Conservation (phyloP, 257 asterid genomes). For the Solanum pinnatisectum region DNA sequence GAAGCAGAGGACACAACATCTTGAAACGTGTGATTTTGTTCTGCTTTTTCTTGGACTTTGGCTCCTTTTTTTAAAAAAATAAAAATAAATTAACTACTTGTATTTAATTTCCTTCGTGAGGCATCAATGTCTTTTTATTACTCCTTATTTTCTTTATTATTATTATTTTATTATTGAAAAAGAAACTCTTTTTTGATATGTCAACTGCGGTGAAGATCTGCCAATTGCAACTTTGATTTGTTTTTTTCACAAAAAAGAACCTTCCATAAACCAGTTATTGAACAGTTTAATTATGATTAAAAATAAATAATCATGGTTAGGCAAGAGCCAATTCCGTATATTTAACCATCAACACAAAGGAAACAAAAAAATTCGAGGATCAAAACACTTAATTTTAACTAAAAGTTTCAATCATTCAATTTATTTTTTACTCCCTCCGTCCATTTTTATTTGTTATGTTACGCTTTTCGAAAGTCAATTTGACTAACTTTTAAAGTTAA, state of each 20-base stretch:
- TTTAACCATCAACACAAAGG: background rate
- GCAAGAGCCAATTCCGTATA: background rate
- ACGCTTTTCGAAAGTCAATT: no score
- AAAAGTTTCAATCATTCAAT: no score
- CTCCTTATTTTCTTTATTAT: no score
- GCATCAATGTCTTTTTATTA: constrained; percentile 1
- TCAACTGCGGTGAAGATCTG: background rate
- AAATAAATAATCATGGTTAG: background rate
- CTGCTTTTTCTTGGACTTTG: constrained; percentile 10
- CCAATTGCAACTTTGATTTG: background rate
- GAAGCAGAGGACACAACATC: background rate
- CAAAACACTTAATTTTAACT: no score
- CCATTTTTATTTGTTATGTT: no score
- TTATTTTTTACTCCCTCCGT: no score
- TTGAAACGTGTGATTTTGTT: constrained; percentile 12
- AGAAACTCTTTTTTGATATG: background rate
- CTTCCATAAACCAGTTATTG: background rate
- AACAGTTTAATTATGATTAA: background rate
- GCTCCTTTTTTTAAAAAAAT: background rate
- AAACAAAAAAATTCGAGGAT: no score
- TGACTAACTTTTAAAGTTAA: no score
- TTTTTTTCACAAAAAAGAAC: background rate
- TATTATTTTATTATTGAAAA: background rate
- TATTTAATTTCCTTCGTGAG: background rate
- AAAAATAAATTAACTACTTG: background rate